Conservation (phyloP, 495 filamentous ascomycete species). For the Acidomyces sp. region DNA sequence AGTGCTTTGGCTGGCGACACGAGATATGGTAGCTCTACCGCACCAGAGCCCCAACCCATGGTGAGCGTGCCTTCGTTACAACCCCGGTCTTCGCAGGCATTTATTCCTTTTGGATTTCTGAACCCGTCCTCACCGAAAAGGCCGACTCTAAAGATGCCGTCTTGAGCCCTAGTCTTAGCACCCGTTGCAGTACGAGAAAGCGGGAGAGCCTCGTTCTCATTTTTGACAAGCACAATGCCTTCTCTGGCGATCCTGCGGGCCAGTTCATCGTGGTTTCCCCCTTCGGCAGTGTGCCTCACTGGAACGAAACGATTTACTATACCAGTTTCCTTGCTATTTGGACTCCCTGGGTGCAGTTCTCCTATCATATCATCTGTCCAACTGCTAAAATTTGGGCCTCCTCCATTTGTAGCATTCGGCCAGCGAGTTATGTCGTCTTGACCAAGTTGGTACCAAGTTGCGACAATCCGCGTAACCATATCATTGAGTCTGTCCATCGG, state of each 20-base stretch:
- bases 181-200: conserved; percentile 37
- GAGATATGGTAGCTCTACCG: conserved; percentile 77
- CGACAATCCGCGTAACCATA: conserved; percentile 85
- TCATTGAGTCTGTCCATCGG: conserved; percentile 77
- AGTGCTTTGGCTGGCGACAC: conserved; percentile 58
- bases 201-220: conserved; percentile 49
- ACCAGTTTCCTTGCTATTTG: conserved; percentile 38
- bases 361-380: conserved; percentile 67
- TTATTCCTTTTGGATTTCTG: conserved; percentile 49
- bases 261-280: conserved; percentile 47
- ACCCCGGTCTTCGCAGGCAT: conserved; percentile 59
- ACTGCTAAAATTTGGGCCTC: conserved; percentile 79
- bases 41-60: conserved; percentile 81
- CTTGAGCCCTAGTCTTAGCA: conserved; percentile 11
- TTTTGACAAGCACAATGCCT: conserved; percentile 78
- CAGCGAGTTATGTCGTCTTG: conserved; percentile 60
- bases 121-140: conserved; percentile 81
- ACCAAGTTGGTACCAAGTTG: conserved; percentile 79
- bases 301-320: conserved; percentile 69
- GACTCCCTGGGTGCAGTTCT: conserved; percentile 48
- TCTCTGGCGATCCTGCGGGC: conserved; percentile 67
- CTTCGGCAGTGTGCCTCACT: conserved; percentile 35
- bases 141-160: conserved; percentile 47
- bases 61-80: conserved; percentile 78
- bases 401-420: conserved; percentile 44